Conservation (phyloP, 257 asterid species). For the Fraxinus quadrangulata region DNA sequence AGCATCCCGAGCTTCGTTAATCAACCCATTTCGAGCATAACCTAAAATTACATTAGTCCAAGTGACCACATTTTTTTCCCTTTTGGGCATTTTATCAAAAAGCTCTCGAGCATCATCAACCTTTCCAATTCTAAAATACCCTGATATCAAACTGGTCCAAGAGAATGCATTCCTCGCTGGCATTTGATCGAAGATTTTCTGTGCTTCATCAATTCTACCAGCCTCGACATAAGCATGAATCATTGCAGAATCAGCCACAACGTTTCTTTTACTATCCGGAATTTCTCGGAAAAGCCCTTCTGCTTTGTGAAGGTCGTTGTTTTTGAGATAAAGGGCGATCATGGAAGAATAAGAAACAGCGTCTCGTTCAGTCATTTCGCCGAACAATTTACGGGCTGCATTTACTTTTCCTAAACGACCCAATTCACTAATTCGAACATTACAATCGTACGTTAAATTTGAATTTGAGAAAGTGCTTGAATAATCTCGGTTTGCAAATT, state of each 20-base stretch:
- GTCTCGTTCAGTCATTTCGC: conserved; percentile 54
- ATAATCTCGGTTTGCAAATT: neutral
- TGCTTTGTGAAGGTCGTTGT: conserved; percentile 47
- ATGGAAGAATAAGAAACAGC: conserved; percentile 52
- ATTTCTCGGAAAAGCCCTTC: conserved; percentile 43
- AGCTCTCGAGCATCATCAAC: conserved; percentile 49
- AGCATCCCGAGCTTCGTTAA: conserved; percentile 51
- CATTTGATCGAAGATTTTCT: conserved; percentile 51
- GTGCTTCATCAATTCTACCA: conserved; percentile 44
- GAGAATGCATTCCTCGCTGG: conserved; percentile 55
- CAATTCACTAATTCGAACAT: conserved; percentile 36
- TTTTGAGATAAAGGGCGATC: conserved; percentile 51
- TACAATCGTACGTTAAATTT: conserved; percentile 30
- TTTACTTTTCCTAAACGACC: conserved; percentile 45
- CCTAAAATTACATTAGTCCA: conserved; percentile 57
- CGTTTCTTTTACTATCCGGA: conserved; percentile 47
- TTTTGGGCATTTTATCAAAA: conserved; percentile 49
- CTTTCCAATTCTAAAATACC: conserved; percentile 48
- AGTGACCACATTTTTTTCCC: conserved; percentile 49
- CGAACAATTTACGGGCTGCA: conserved; percentile 48
- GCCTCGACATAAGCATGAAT: conserved; percentile 60
- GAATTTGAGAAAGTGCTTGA: neutral
- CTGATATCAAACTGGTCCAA: conserved; percentile 65
- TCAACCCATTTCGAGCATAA: conserved; percentile 45
- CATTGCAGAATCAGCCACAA: conserved; percentile 69